Evolutionary conservation across 768 basidiomycete genomes (phyloP), one percentile per base, ranked within the genome.

Genomic region (Boletus eberwhitei): DNA sequence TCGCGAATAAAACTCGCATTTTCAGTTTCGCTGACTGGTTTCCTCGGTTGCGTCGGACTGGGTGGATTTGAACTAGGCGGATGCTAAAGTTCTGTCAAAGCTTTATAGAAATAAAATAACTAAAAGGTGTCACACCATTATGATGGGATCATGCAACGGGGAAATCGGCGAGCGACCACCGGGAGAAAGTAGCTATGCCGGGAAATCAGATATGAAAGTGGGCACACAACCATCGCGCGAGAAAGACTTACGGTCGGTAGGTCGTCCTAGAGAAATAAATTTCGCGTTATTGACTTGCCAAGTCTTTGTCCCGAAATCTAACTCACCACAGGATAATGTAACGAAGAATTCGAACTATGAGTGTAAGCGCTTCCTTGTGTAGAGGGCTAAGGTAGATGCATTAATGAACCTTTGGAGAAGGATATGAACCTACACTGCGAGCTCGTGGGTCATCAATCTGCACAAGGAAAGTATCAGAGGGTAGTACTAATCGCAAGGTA

Each of bases 341-440:
- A 13, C 52, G 44, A 57, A 26, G 38, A 45, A 45, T 21, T 9
- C 2, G 44, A 45, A 8, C 31, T 50, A 8, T 41, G 45, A 4
- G 44, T 14, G 29, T 9, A 9, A 9, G 32, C 40, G 19, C 55
- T 55, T 35, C 17, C 52, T 34, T 29, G 48, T 16, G 19, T 22
- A 37, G 55, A 42, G 1, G 50, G 32, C 60, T 66, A 35, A 22
- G 3, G 13, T n/a, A 48, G 43, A 38, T 34, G n/a, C 2, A 21
- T 41, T 1, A 3, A 14, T 21, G 16, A 35, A 3, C 17, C 34
- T 41, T 12, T 37, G 13, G 4, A 39, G 9, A 37, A 40, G 5
- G 5, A 45, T 13, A 16, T 7, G 26, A 35, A 45, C 58, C 21
- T 55, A 65, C 63, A 12, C 39, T 45, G 6, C 24, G 34, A 43